Percentiles rank a stretch among this genome's conserved stretches.
Evolutionary conservation across 257 asterid species (phyloP).

Genomic region (Solanum chiquidenum): DNA sequence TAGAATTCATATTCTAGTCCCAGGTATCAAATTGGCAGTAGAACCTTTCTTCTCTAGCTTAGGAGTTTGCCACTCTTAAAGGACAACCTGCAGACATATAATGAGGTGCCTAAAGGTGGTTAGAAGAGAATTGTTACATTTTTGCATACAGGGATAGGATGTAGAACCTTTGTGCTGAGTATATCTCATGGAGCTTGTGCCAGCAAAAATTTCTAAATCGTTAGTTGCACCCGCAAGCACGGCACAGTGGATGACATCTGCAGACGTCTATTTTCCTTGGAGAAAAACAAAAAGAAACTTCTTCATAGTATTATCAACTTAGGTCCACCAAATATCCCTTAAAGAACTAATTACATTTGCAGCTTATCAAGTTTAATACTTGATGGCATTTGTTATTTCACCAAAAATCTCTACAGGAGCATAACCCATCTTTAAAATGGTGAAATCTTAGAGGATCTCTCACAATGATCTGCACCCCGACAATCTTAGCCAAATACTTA

Average conservation of each 20-base stretch:
- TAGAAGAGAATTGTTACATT: background rate
- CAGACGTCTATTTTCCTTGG: background rate
- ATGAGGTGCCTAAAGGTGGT: background rate
- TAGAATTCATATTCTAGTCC: background rate
- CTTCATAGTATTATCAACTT: background rate
- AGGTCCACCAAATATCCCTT: background rate
- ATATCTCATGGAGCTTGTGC: background rate
- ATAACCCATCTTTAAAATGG: slow-evolving; percentile 17
- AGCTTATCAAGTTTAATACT: background rate
- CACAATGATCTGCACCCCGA: slow-evolving; percentile 14
- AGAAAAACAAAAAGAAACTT: background rate
- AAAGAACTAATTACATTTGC: background rate
- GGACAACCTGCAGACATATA: background rate
- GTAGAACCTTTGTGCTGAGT: background rate
- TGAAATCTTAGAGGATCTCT: slow-evolving; percentile 20
- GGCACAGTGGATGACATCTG: background rate
- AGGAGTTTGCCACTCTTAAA: background rate
- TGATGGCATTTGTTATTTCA: background rate
- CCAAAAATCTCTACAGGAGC: slow-evolving; percentile 26
- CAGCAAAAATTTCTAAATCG: background rate
- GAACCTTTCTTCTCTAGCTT: background rate
- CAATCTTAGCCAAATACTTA: slow-evolving; percentile 25
- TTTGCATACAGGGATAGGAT: background rate
- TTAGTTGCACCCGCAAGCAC: background rate
- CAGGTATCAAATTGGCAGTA: background rate